These are phyloP conservation scores for Lasiosphaeria miniovina DNA, from an alignment of 495 filamentous ascomycete genomes.

Conservation along the genomic window DNA sequence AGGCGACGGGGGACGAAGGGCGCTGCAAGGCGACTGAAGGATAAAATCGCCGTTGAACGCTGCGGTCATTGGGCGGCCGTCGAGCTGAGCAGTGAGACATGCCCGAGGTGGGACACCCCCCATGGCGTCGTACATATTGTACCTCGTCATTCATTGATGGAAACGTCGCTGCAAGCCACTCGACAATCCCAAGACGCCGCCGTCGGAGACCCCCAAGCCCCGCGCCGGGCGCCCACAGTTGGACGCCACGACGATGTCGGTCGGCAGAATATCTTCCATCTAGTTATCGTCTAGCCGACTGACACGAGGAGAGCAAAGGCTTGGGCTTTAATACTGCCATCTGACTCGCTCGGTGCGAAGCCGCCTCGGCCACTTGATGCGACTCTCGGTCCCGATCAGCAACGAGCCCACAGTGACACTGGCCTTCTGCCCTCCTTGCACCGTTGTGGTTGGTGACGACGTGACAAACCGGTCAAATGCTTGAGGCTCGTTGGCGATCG, in stretches of 20 bases:
- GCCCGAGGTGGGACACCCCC: not conserved
- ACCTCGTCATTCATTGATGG: not conserved
- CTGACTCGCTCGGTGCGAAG: too few relatives aligned
- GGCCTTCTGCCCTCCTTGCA: not conserved
- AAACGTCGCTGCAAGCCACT: not conserved
- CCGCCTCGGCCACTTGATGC: not conserved
- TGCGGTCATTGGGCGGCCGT: too few relatives aligned
- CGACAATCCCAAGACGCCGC: not conserved
- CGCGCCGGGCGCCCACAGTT: not conserved
- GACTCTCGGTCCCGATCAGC: slow-evolving; percentile 1
- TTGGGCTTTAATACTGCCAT: too few relatives aligned
- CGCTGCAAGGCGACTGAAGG: too few relatives aligned
- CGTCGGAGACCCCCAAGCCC: not conserved
- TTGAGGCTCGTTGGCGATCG: slow-evolving; percentile 11
- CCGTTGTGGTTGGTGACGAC: not conserved
- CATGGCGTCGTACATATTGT: not conserved
- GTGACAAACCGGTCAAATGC: slow-evolving; percentile 3
- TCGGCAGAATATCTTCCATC: not conserved
- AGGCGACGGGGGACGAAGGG: too few relatives aligned
- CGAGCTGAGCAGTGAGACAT: not conserved
- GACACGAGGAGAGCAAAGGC: not conserved
- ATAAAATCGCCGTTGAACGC: too few relatives aligned
- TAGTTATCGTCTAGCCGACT: not conserved
- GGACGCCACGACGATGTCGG: not conserved
- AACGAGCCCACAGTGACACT: slow-evolving; percentile 1